Evolutionary conservation across 352 stramenopile species (phyloP), one percentile per base, ranked within the genome.

Genomic region (Globisporangium spinosum): DNA sequence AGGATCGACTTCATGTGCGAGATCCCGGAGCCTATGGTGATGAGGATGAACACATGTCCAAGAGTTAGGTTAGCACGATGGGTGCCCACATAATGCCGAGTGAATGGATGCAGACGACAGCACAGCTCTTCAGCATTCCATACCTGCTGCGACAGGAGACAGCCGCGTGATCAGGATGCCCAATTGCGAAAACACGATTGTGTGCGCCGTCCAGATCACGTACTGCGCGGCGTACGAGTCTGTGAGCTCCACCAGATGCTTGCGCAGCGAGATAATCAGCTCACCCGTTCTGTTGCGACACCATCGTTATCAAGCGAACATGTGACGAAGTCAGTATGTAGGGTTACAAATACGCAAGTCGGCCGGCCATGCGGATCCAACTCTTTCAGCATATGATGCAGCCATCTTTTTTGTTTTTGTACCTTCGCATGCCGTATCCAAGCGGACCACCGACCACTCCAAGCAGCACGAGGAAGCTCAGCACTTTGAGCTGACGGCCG

Each of bases 1-100:
- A 95, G 79, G 47, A 97, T 93, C 10, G 83, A 89, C 68, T 96
- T 97, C 80, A 97, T 97, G 70, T 95, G 83, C 5, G 89, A 92
- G 72, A 97, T 76, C 4, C 89, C 89, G 0, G 87, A 95, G 58
- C 89, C 89, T 61, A 27, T 5, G 17, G 4, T 25, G 2, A 17
- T 8, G 15, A 8, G n/a, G 45, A 59, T 25, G 25, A 7, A 23
- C 12, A 51, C 43, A 57, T 34, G 9, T 43, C 8, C 38, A 38
- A 12, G 13, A 43, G 38, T 12, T n/a, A 29, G 29, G 8, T 34
- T 45, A 27, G 12, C 27, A 49, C 17, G 9, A 9, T 29, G 12
- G 59, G 58, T 17, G 23, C 17, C n/a, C 3, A 2, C 12, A 43
- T 23, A 68, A n/a, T 47, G 17, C 58, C n/a, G 13, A 15, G 38